A percentile compares a stretch with the other conserved stretches of the same genome.
phyloP scores from a whole-genome alignment of 2,329 filamentous ascomycete genomes.

The Neospermospora avenae region DNA sequence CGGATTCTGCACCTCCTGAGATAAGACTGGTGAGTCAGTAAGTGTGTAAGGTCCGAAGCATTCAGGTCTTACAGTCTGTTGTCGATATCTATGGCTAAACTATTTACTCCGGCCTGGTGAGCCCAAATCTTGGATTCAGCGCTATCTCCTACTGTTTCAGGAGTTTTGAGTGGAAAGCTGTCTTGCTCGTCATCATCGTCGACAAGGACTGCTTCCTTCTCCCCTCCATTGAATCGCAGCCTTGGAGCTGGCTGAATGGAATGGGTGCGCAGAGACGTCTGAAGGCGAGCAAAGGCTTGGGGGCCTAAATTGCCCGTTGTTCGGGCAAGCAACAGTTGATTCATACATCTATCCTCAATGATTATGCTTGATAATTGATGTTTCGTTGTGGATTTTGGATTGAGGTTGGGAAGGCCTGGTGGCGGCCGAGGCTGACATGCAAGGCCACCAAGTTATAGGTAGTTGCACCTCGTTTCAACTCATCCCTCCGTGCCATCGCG shows the following conservation, averaged over 20 bases:
- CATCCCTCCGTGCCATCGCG: neutral
- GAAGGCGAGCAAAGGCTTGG: slow-evolving; percentile 60
- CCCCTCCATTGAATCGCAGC: slow-evolving; percentile 67
- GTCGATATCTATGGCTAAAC: slow-evolving; percentile 79
- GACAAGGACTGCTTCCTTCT: slow-evolving; percentile 34
- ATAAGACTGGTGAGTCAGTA: slow-evolving; percentile 54
- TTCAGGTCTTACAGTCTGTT: slow-evolving; percentile 59
- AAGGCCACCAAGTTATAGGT: neutral
- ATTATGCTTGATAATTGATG: neutral
- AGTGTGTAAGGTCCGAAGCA: neutral
- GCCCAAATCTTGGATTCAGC: slow-evolving; percentile 47
- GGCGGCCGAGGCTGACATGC: slow-evolving; percentile 2
- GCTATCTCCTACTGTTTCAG: neutral
- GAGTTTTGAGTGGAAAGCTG: neutral
- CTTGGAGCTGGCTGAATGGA: slow-evolving; percentile 65
- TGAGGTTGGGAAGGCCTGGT: neutral
- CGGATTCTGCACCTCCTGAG: slow-evolving; percentile 82
- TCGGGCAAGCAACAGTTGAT: slow-evolving; percentile 72
- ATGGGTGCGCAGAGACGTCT: slow-evolving; percentile 63
- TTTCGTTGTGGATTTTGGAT: neutral
- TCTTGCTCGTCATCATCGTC: slow-evolving; percentile 7
- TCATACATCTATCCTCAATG: slow-evolving; percentile 55
- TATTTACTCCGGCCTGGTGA: slow-evolving; percentile 75
- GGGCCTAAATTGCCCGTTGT: slow-evolving; percentile 66
- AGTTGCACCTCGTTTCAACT: neutral